A percentile compares a stretch with the other conserved stretches of the same genome.
Evolutionary conservation across 768 basidiomycete species (phyloP).

Genomic region (Dacryopinax primogenitus): DNA sequence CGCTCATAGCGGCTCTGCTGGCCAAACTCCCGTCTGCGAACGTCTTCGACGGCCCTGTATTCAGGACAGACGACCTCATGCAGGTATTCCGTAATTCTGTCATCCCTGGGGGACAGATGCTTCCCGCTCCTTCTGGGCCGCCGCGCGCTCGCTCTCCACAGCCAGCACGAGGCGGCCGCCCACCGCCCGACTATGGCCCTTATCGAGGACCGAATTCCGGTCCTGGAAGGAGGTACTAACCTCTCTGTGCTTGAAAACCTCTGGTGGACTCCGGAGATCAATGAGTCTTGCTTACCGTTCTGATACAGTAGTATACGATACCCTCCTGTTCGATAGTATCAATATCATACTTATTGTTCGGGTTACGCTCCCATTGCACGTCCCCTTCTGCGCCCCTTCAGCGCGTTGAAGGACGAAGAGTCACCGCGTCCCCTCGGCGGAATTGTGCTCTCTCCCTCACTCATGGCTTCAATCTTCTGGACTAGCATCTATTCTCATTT

Average conservation of each 20-base stretch:
- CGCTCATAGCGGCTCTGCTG: slow-evolving; percentile 62
- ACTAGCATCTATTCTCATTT: no score
- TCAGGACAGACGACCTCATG: slow-evolving; percentile 83
- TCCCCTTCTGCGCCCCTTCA: no score
- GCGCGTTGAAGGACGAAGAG: no score
- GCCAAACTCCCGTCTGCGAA: slow-evolving; percentile 57
- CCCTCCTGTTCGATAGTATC: no score
- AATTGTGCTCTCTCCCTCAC: no score
- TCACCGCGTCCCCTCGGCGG: no score
- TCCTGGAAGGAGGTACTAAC: background rate
- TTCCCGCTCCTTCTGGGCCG: slow-evolving; percentile 39
- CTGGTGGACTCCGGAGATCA: background rate
- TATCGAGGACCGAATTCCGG: slow-evolving; percentile 52
- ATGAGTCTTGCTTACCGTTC: no score
- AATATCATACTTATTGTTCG: no score
- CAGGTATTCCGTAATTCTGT: slow-evolving; percentile 68
- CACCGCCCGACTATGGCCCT: slow-evolving; percentile 76
- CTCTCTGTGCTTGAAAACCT: background rate
- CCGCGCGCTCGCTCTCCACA: slow-evolving; percentile 32
- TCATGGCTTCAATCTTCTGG: no score
- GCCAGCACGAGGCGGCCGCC: slow-evolving; percentile 45
- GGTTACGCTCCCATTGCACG: no score
- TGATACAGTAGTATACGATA: no score
- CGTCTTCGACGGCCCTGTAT: slow-evolving; percentile 84
- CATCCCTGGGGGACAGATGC: slow-evolving; percentile 39